phyloP scores from a whole-genome alignment of 352 stramenopile species.

The Pythium guiyangense region DNA sequence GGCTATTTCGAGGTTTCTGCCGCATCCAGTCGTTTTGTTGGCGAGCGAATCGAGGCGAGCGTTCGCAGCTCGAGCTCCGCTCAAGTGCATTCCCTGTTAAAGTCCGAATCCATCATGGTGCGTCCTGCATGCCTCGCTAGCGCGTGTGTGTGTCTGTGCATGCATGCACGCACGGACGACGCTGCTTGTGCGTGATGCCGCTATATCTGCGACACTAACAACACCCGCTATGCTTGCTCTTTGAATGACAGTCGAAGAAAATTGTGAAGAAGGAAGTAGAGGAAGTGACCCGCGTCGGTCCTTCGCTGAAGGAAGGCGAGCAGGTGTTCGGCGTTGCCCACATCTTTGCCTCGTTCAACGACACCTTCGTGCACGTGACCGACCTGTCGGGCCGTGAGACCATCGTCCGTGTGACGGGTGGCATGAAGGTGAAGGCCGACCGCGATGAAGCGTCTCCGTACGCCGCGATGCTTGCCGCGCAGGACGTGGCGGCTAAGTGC shows the following conservation, averaged over 20 bases:
- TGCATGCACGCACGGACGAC: not conserved
- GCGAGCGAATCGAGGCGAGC: too few relatives aligned
- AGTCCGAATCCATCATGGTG: slow-evolving; percentile 87
- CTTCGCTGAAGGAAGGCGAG: slow-evolving; percentile 95
- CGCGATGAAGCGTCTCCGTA: slow-evolving; percentile 99
- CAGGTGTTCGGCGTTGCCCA: slow-evolving; percentile 99
- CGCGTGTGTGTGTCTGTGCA: not conserved
- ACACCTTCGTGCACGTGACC: slow-evolving; percentile 99
- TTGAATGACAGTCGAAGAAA: slow-evolving; percentile 66
- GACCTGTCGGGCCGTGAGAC: slow-evolving; percentile 99
- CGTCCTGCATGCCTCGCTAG: slow-evolving; percentile 17
- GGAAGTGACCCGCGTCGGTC: slow-evolving; percentile 91
- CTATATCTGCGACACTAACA: not conserved
- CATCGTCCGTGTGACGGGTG: slow-evolving; percentile 98
- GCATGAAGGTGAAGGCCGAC: slow-evolving; percentile 99
- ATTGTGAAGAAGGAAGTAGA: slow-evolving; percentile 88
- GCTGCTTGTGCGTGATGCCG: not conserved
- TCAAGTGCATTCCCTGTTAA: slow-evolving; percentile 59
- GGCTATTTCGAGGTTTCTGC: too few relatives aligned
- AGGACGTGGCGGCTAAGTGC: slow-evolving; percentile 96
- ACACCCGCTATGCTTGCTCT: not conserved
- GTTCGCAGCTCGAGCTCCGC: slow-evolving; percentile 2
- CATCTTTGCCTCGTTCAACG: slow-evolving; percentile 99
- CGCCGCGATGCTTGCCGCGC: slow-evolving; percentile 99
- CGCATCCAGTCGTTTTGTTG: not conserved